Conservation (phyloP, 495 filamentous ascomycete species). For the Chaetomidium leptoderma region DNA sequence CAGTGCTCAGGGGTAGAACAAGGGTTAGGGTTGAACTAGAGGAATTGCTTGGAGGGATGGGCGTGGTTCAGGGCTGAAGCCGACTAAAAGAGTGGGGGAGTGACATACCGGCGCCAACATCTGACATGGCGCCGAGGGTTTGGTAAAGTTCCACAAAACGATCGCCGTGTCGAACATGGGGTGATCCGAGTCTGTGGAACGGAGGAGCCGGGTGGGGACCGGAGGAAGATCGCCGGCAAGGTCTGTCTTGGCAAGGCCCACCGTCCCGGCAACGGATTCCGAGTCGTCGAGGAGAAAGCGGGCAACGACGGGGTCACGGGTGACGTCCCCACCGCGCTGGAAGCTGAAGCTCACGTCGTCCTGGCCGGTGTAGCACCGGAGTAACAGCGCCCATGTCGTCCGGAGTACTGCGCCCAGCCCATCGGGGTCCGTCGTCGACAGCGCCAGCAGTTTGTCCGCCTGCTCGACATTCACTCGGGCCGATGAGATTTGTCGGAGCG, state of each 20-base stretch:
- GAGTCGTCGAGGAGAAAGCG: constrained; percentile 15
- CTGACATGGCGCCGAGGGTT: constrained; percentile 3
- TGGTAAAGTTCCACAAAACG: constrained; percentile 14
- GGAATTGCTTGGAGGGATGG: no score
- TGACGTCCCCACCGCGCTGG: neutral
- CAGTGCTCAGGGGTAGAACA: neutral
- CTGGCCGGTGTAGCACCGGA: constrained; percentile 28
- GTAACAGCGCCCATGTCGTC: constrained; percentile 23
- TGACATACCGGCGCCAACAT: constrained; percentile 8
- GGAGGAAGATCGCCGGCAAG: neutral
- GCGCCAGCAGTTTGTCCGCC: constrained; percentile 5
- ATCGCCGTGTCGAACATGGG: constrained; percentile 15
- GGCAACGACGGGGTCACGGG: constrained; percentile 10
- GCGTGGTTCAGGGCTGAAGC: no score
- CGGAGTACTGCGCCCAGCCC: constrained; percentile 16
- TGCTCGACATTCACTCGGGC: constrained; percentile 17
- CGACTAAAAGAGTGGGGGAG: no score
- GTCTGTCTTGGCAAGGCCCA: constrained; percentile 10
- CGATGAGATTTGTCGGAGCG: constrained; percentile 4
- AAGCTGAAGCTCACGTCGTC: constrained; percentile 25
- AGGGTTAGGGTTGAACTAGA: neutral
- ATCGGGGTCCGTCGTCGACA: constrained; percentile 14
- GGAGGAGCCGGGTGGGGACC: constrained; percentile 8
- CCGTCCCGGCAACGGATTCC: constrained; percentile 5
- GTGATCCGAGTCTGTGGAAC: neutral